Evolutionary conservation across 805 yeast genomes (phyloP).

Genomic region (Metschnikowia amazonensis): DNA sequence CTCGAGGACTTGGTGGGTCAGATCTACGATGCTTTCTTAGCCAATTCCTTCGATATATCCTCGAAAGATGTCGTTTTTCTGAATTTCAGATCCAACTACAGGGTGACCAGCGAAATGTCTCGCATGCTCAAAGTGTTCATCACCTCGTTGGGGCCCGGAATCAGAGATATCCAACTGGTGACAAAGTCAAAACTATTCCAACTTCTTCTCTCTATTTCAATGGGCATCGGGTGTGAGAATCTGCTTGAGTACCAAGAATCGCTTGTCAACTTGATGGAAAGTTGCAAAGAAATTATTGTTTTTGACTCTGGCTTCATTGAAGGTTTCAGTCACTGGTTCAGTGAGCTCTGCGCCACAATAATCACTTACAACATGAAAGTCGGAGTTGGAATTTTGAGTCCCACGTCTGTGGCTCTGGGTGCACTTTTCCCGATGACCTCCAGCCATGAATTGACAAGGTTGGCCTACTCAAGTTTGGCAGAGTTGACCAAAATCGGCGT

Average conservation of each 20-base stretch:
- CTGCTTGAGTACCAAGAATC: conserved; percentile 26
- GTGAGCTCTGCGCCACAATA: conserved; percentile 22
- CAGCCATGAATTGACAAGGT: conserved; percentile 35
- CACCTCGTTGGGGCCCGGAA: conserved; percentile 38
- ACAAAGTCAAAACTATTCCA: conserved; percentile 24
- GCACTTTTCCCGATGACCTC: conserved; percentile 46
- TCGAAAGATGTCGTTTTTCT: conserved; percentile 30
- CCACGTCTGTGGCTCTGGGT: conserved; percentile 37
- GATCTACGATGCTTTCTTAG: conserved; percentile 29
- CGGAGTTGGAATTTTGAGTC: conserved; percentile 28
- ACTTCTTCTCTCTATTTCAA: conserved; percentile 26
- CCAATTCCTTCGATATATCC: conserved; percentile 38
- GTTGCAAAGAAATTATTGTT: conserved; percentile 37
- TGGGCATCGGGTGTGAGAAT: conserved; percentile 31
- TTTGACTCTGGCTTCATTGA: conserved; percentile 35
- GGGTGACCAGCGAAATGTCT: conserved; percentile 24
- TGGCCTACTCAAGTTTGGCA: conserved; percentile 53
- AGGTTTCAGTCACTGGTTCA: conserved; percentile 30
- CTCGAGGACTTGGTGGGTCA: conserved; percentile 39
- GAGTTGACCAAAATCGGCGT: conserved; percentile 41
- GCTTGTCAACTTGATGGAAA: conserved; percentile 22
- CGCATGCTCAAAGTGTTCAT: conserved; percentile 28
- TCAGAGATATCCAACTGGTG: conserved; percentile 21
- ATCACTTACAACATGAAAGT: conserved; percentile 35
- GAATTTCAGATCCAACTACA: conserved; percentile 34